Evolutionary conservation across 83 land plant species (phyloP), one percentile per base, ranked within the genome.

Genomic region (Isoetes engelmannii): DNA sequence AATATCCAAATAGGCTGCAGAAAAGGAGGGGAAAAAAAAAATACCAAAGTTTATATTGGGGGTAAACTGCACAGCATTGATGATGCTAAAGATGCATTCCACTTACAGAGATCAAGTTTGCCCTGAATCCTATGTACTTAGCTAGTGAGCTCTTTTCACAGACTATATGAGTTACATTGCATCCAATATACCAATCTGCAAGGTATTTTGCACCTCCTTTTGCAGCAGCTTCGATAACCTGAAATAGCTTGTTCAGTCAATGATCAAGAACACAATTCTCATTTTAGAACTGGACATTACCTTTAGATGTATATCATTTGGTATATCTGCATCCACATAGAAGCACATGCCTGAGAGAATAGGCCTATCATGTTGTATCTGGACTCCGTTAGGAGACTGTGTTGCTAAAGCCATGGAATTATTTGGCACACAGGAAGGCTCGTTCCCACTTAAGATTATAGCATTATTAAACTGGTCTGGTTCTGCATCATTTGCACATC

Each of bases 1-100:
- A 92, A 76, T 18, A 90, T 69, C 98, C 98, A 92, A 21, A 87
- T 63, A 57, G 98, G 95, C 98, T 92, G 96, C 61, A 59, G 15
- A 5, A 55, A n/a, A n/a, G n/a, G n/a, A n/a, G n/a, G n/a, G 21
- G 37, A n/a, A n/a, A n/a, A n/a, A n/a, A n/a, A n/a, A n/a, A n/a
- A n/a, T n/a, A n/a, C n/a, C n/a, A n/a, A n/a, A n/a, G n/a, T n/a
- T n/a, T n/a, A n/a, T n/a, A n/a, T n/a, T 20, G 7, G 20, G 44
- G 28, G n/a, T n/a, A n/a, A n/a, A n/a, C n/a, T n/a, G n/a, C n/a
- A n/a, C n/a, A n/a, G n/a, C n/a, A n/a, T n/a, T n/a, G n/a, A n/a
- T n/a, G n/a, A n/a, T n/a, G n/a, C n/a, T n/a, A n/a, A n/a, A 48
- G 28, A 45, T 15, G 10, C 48, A 41, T 44, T 63, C 57, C 44